Conservation (phyloP, 257 asterid species). For the Catharanthus roseus region DNA sequence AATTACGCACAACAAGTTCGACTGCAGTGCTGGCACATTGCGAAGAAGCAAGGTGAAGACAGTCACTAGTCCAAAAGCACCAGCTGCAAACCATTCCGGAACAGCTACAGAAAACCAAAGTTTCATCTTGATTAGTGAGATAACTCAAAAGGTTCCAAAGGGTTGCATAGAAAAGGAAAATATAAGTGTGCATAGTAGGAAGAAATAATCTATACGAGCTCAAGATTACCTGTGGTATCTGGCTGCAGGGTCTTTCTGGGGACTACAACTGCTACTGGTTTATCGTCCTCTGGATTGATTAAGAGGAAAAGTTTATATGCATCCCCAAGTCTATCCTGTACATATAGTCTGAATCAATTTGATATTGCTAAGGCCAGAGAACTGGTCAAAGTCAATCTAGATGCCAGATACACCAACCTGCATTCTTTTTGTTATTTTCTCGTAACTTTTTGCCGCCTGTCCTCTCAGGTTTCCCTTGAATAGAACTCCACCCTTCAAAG, state of each 20-base stretch:
- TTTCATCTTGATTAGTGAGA: constrained; percentile 4
- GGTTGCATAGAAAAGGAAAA: neutral
- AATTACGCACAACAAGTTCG: constrained; percentile 63
- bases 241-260: constrained; percentile 85
- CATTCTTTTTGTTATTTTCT: constrained; percentile 75
- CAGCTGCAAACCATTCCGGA: constrained; percentile 99
- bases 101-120: constrained; percentile 59
- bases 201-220: neutral
- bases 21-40: constrained; percentile 79
- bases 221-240: constrained; percentile 56
- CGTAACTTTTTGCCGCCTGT: constrained; percentile 69
- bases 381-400: constrained; percentile 19
- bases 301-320: constrained; percentile 73
- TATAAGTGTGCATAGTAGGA: neutral
- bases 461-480: constrained; percentile 96
- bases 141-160: neutral
- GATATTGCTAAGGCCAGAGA: constrained; percentile 15
- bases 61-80: constrained; percentile 89
- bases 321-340: constrained; percentile 89
- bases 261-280: constrained; percentile 96
- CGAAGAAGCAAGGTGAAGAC: constrained; percentile 82
- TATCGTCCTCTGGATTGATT: constrained; percentile 89
- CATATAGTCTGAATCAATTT: constrained; percentile 25
- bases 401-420: constrained; percentile 45
- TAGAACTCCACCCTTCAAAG: constrained; percentile 75